A percentile compares a stretch with the other conserved stretches of the same genome.
Conservation (phyloP, 2,329 filamentous ascomycete species). For the Trichoderma harzianum region DNA sequence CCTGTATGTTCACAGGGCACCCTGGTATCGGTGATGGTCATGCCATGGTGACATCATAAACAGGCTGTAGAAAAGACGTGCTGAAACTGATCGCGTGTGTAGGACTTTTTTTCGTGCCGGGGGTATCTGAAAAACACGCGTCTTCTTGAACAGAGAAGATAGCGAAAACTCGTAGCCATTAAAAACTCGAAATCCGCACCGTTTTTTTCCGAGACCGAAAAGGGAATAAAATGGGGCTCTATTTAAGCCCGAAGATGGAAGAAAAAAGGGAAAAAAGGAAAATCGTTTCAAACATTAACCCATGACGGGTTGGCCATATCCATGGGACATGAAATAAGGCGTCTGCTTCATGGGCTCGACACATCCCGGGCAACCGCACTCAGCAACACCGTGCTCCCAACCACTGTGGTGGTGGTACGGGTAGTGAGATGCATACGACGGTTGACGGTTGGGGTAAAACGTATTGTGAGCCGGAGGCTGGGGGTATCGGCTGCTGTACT, state of each 20-base stretch:
- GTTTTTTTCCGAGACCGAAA: constrained; percentile 17
- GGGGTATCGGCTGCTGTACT: constrained; percentile 45
- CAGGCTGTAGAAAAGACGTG: constrained; percentile 20
- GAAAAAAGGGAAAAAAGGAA: constrained; percentile 21
- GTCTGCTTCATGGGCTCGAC: constrained; percentile 44
- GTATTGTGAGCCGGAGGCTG: constrained; percentile 39
- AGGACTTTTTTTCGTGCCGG: constrained; percentile 36
- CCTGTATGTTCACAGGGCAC: constrained; percentile 3
- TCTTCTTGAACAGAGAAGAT: constrained; percentile 28
- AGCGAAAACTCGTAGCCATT: constrained; percentile 35
- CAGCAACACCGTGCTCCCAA: constrained; percentile 51
- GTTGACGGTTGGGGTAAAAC: constrained; percentile 42
- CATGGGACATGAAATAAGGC: constrained; percentile 47
- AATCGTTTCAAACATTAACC: constrained; percentile 38
- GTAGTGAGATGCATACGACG: constrained; percentile 42
- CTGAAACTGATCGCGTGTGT: constrained; percentile 26
- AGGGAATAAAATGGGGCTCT: constrained; percentile 7
- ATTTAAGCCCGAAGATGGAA: neutral
- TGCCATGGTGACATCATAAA: constrained; percentile 5
- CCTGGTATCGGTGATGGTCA: neutral
- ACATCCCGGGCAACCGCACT: constrained; percentile 50
- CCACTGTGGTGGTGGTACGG: constrained; percentile 43
- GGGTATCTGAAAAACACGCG: constrained; percentile 39
- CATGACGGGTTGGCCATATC: constrained; percentile 54
- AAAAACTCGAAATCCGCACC: constrained; percentile 24